A percentile compares a stretch with the other conserved stretches of the same genome.
phyloP scores from a whole-genome alignment of 176 grass and related monocot genomes.

The Eleusine indica region DNA sequence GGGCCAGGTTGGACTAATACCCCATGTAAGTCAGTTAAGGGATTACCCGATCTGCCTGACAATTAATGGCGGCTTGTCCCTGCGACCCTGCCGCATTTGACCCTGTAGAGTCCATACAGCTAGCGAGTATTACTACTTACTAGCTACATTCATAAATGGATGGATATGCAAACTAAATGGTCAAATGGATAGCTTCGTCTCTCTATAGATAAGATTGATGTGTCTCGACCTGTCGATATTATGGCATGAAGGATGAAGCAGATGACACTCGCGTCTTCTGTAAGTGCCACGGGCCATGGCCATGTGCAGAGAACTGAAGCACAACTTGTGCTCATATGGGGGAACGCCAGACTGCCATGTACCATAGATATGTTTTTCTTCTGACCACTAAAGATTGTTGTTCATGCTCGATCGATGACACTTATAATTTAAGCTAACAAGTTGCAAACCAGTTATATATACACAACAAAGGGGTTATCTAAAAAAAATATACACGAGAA shows the following conservation, averaged over 20 bases:
- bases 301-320: conserved; percentile 3
- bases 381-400: too few species aligned
- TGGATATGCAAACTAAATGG: not conserved
- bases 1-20: not conserved
- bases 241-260: not conserved
- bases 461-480: too few species aligned
- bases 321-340: not conserved
- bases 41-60: not conserved
- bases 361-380: too few species aligned
- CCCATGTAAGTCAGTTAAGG: not conserved
- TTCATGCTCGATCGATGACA: too few species aligned
- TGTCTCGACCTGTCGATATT: not conserved
- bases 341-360: too few species aligned
- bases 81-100: not conserved
- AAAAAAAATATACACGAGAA: not conserved
- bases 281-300: not conserved
- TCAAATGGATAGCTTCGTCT: not conserved
- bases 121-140: too few species aligned
- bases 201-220: not conserved
- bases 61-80: not conserved
- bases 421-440: too few species aligned
- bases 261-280: not conserved
- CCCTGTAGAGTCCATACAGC: not conserved
- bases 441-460: too few species aligned
- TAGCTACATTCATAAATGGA: not conserved